Evolutionary conservation across 345 rosid genomes (phyloP), one percentile per base, ranked within the genome.

Genomic region (Corchorus olitorius): DNA sequence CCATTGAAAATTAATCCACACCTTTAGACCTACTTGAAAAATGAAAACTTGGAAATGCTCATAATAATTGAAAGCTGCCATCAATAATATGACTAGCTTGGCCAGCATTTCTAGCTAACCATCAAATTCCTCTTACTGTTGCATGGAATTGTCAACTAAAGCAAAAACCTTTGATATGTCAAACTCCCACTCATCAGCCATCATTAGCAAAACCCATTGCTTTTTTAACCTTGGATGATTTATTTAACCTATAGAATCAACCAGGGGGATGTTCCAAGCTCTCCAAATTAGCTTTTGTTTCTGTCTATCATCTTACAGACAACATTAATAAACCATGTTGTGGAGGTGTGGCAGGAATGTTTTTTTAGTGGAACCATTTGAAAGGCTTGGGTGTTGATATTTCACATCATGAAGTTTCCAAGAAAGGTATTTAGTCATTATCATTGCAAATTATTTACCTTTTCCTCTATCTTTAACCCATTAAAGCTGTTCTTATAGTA

Each of bases 321-420:
- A 74, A 37, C 52, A 37, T 74, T 75, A 74, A 69, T 74, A 12
- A 53, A 68, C 34, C 7, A 8, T n/a, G 53, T 39, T 8, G 41
- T 67, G 33, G 56, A 33, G 65, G 46, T 34, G 65, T 20, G 12
- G 67, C 20, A 67, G 68, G 49, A 11, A 52, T 58, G 12, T 58
- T 2, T 68, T n/a, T 43, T 15, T 39, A 37, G n/a, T 35, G 67
- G 67, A 64, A 64, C 49, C 48, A 17, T 39, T 8, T 64, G 68
- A 14, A 37, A 65, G 41, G 46, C 22, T 45, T n/a, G 70, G 80
- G 50, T 71, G 76, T 71, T 76, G 70, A 20, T 48, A 11, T 39
- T 55, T 79, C 75, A 61, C 54, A 70, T 67, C 76, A 69, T 79
- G 61, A 50, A 55, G 50, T 68, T 72, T 34, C 59, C 16, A 43